Evolutionary conservation across 208 protist genomes (phyloP), one percentile per base, ranked within the genome.

Genomic region (Trypanosoma melophagium): DNA sequence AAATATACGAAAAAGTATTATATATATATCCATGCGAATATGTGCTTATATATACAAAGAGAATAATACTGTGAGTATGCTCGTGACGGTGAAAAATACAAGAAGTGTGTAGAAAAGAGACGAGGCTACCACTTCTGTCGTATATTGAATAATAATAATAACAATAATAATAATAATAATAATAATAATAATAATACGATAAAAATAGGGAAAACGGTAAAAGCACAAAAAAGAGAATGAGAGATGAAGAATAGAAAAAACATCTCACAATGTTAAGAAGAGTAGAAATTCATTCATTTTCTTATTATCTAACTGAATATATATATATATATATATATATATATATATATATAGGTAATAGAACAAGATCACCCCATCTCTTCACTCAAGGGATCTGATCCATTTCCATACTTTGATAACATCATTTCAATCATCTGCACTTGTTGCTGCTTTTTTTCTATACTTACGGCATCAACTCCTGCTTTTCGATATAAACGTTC

Each of bases 401-500:
- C 3, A 10, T 21, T 38, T 55, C n/a, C 52, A 60, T 81, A 78
- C 52, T 62, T 58, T 66, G 41, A 67, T 12, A 93, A 38, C 31
- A 81, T 75, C 2, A 13, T 44, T 51, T 83, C 74, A 50, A 90
- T 74, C 19, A 35, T 35, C 9, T 58, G 9, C 2, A 86, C 35
- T 42, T 65, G 65, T 17, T 44, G 61, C 69, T 84, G 62, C 47
- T 90, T 76, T 35, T 69, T 51, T 8, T 76, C 57, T 52, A 88
- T 40, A 3, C 41, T 19, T 9, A 40, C 24, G 19, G 66, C 42
- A 53, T 87, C 73, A 40, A 92, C 64, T 5, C 76, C 63, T 40
- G 69, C 59, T 52, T 70, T 66, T n/a, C 31, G 50, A 61, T 89
- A 91, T 70, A 83, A 63, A 38, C 57, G 75, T 28, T 55, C 25